Evolutionary conservation across 2,329 filamentous ascomycete species (phyloP).

Genomic region (Fusarium sp.): DNA sequence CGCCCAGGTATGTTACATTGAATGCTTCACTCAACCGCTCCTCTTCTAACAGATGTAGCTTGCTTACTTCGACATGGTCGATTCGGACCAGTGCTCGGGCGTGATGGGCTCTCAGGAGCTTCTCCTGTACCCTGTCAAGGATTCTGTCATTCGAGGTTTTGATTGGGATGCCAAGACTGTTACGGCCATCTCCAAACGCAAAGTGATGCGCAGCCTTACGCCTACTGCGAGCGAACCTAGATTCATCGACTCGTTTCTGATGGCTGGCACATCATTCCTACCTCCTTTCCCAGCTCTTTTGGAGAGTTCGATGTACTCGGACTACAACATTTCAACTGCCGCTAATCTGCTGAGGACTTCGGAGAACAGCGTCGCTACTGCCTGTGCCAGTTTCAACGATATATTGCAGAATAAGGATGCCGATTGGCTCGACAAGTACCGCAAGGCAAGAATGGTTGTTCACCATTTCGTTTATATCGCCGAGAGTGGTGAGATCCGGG

Average conservation of each 20-base stretch:
- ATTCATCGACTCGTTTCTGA: conserved; percentile 87
- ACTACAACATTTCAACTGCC: conserved; percentile 79
- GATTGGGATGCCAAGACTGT: conserved; percentile 80
- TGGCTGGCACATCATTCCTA: conserved; percentile 86
- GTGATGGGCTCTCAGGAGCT: conserved; percentile 89
- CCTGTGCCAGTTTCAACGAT: conserved; percentile 85
- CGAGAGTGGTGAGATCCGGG: conserved; percentile 81
- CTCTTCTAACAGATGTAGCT: conserved; percentile 67
- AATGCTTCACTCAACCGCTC: neutral
- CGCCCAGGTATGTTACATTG: conserved; percentile 76
- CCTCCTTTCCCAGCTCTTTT: conserved; percentile 84
- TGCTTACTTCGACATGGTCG: conserved; percentile 80
- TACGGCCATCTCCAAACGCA: conserved; percentile 74
- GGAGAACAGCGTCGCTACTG: conserved; percentile 78
- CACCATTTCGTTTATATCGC: conserved; percentile 90
- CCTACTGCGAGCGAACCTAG: conserved; percentile 76
- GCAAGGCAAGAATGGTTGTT: conserved; percentile 86
- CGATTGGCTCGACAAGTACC: conserved; percentile 88
- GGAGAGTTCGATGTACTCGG: conserved; percentile 68
- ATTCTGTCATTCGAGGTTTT: conserved; percentile 76
- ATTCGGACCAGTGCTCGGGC: conserved; percentile 79
- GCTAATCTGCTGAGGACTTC: conserved; percentile 81
- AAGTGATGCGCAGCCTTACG: conserved; percentile 78
- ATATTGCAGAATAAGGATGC: conserved; percentile 79
- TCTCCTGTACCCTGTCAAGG: conserved; percentile 87